Conservation (phyloP, 345 rosid species). For the Eucalyptus guilfoylei region DNA sequence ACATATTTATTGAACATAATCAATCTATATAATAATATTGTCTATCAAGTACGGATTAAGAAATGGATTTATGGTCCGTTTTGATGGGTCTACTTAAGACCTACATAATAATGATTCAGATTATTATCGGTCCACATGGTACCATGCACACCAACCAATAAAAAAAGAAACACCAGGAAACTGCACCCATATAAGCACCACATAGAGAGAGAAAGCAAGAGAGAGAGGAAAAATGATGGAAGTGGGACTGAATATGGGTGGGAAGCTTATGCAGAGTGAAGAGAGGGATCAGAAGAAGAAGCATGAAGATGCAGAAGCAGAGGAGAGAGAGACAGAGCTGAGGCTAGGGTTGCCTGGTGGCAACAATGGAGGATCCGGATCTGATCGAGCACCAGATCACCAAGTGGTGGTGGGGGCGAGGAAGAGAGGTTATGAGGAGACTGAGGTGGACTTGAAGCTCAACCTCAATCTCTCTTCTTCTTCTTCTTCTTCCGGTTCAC, state of each 20-base stretch:
- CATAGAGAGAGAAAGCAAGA: neutral
- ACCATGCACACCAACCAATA: neutral
- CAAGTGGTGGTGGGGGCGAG: slow-evolving; percentile 14
- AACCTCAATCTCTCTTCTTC: slow-evolving; percentile 30
- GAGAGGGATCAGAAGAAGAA: neutral
- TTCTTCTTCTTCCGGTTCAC: neutral
- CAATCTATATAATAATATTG: neutral
- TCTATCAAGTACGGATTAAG: too few species aligned
- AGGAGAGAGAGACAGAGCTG: slow-evolving; percentile 56
- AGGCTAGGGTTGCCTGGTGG: slow-evolving; percentile 75
- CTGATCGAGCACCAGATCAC: neutral
- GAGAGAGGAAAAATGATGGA: neutral
- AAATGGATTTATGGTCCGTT: neutral
- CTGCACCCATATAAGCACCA: neutral
- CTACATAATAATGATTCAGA: neutral
- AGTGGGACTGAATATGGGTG: slow-evolving; percentile 6
- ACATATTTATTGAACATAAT: neutral
- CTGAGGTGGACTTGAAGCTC: slow-evolving; percentile 61
- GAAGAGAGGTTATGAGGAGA: slow-evolving; percentile 69
- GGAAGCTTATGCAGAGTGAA: neutral
- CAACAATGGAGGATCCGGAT: neutral
- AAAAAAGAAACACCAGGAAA: neutral
- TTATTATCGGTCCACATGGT: neutral
- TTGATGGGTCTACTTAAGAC: neutral
- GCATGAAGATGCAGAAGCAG: neutral